Evolutionary conservation across 2,329 filamentous ascomycete species (phyloP).

Genomic region (Geosmithia morbida): DNA sequence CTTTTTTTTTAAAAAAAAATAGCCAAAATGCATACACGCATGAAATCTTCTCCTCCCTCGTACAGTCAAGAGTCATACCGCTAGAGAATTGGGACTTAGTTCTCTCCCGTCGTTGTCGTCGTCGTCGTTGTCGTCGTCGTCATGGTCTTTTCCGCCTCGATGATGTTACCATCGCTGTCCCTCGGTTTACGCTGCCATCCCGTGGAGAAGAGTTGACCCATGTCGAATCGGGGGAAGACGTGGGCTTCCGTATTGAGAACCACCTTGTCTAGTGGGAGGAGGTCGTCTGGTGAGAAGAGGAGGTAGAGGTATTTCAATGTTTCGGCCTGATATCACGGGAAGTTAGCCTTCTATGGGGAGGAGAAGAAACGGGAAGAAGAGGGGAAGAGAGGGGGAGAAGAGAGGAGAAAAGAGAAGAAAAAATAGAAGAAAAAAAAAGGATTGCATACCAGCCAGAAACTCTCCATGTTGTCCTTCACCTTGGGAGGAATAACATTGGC

Average conservation of each 20-base stretch:
- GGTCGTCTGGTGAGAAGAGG: constrained; percentile 70
- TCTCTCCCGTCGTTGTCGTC: neutral
- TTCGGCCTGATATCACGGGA: constrained; percentile 50
- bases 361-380: constrained; percentile 4
- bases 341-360: neutral
- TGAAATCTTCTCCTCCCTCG: too few species aligned
- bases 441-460: constrained; percentile 89
- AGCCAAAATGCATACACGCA: too few species aligned
- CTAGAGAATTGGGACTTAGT: too few species aligned
- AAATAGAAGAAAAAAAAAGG: neutral
- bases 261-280: constrained; percentile 72
- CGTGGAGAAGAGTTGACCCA: constrained; percentile 62
- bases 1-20: too few species aligned
- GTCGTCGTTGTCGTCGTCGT: neutral
- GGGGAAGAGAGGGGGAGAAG: constrained; percentile 5
- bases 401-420: neutral
- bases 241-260: constrained; percentile 97
- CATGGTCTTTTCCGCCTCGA: neutral
- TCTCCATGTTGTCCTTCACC: constrained; percentile 87
- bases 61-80: too few species aligned
- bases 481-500: constrained; percentile 58
- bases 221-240: constrained; percentile 73
- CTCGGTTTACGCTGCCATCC: constrained; percentile 65
- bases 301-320: constrained; percentile 97
- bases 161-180: constrained; percentile 21